phyloP scores from a whole-genome alignment of 1,284 basidiomycete genomes.

The Irpex sp. region DNA sequence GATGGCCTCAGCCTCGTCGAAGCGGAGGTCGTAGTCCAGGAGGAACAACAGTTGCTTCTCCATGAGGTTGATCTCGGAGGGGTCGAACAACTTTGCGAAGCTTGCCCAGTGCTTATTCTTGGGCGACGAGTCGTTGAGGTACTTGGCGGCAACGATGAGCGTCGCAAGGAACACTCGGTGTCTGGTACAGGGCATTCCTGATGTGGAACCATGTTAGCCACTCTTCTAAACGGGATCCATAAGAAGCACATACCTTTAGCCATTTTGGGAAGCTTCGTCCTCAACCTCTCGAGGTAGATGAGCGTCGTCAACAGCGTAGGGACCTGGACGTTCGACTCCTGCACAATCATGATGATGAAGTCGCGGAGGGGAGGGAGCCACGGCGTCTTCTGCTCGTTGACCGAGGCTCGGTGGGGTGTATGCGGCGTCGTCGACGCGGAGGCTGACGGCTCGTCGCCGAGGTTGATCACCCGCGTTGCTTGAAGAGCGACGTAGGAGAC shows the following conservation, averaged over 20 bases:
- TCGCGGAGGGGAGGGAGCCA: conserved; percentile 72
- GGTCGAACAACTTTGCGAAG: conserved; percentile 74
- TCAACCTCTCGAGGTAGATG: conserved; percentile 88
- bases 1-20: conserved; percentile 74
- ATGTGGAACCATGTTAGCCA: not conserved
- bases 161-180: conserved; percentile 95
- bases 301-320: conserved; percentile 89
- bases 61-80: conserved; percentile 89
- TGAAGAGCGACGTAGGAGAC: conserved; percentile 69
- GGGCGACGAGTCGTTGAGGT: conserved; percentile 92
- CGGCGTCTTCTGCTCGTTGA: conserved; percentile 29
- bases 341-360: conserved; percentile 84
- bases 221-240: conserved; percentile 4
- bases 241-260: conserved; percentile 64
- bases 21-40: conserved; percentile 85
- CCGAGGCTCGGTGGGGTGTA: conserved; percentile 43
- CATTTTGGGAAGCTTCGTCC: conserved; percentile 74
- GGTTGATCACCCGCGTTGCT: conserved; percentile 57
- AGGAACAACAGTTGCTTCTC: conserved; percentile 90
- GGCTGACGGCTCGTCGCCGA: conserved; percentile 41
- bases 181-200: conserved; percentile 86
- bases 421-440: conserved; percentile 49
- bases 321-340: conserved; percentile 87
- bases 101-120: conserved; percentile 93
- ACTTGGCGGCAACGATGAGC: conserved; percentile 95